Base-by-base conservation (phyloP, 345 rosid species). In the Kernera saxatilis region DNA sequence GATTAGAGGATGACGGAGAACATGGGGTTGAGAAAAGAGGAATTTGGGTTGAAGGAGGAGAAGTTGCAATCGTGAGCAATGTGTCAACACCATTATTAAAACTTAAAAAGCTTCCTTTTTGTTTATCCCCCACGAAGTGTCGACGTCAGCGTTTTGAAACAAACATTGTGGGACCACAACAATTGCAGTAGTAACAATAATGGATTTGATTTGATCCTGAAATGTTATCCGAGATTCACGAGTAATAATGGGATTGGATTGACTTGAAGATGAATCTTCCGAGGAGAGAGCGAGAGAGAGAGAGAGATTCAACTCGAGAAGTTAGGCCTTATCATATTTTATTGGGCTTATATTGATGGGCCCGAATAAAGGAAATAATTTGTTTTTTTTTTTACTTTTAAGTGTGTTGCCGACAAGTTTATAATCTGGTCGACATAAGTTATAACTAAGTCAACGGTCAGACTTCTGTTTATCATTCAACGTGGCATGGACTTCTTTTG, bases 331-430 rank as follows among this genome's bases (percentile, higher is more conserved):
- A 25, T 50, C 32, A 3, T 25, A 2, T 50, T 3, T 1, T 29
- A 36, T 15, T 41, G 37, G 67, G 58, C 30, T 36, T 41, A 19
- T 0, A 32, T 0, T 14, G 6, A 52, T 63, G 64, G 76, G 70
- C 56, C 4, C n/a, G 0, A 4, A 6, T 17, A 11, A 17, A 11
- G 4, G 2, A 51, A 14, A 51, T n/a, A n/a, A n/a, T n/a, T n/a
- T n/a, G n/a, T n/a, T n/a, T n/a, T n/a, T n/a, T n/a, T n/a, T n/a
- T n/a, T n/a, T n/a, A n/a, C n/a, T n/a, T n/a, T n/a, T n/a, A n/a
- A 8, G 37, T 13, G 35, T 61, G 32, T 71, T 71, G 69, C 62
- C 69, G 45, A 71, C 69, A 50, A 5, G 27, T 50, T 59, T 0
- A 40, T 15, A 22, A 26, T 26, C 18, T 35, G 32, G 58, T 43